Percentiles rank a stretch among this genome's conserved stretches.
Evolutionary conservation across 306 rosid species (phyloP).

Genomic region (Hylodesmum podocarpum): DNA sequence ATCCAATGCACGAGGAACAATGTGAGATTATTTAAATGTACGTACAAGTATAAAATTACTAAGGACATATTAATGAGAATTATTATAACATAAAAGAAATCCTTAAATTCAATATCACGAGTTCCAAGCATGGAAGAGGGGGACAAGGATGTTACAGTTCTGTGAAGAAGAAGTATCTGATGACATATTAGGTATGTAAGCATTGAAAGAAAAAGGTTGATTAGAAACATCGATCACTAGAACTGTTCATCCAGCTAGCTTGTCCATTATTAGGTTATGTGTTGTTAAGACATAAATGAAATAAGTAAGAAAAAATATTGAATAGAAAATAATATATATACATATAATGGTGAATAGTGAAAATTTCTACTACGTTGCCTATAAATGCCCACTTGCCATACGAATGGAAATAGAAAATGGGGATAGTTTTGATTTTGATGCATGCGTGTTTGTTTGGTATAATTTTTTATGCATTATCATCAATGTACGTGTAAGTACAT

Average conservation of each 20-base stretch:
- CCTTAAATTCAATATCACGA: no score
- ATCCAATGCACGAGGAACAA: background rate
- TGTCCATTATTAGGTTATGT: no score
- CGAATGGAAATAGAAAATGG: background rate
- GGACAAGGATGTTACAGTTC: slow-evolving; percentile 13
- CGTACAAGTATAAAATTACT: background rate
- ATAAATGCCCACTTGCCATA: background rate
- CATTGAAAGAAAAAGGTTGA: background rate
- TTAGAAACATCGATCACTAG: background rate
- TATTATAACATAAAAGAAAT: no score
- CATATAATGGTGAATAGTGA: background rate
- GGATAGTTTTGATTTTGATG: background rate
- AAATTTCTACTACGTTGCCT: background rate
- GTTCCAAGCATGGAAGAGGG: background rate
- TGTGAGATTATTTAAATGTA: background rate
- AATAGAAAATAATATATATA: background rate
- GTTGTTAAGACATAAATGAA: no score
- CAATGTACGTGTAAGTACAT: background rate
- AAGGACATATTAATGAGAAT: background rate
- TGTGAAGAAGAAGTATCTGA: background rate
- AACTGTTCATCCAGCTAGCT: slow-evolving; percentile 5
- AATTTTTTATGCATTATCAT: background rate
- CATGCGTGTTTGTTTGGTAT: background rate
- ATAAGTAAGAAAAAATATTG: no score
- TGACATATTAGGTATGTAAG: background rate